Percentiles rank a stretch among this genome's conserved stretches.
Evolutionary conservation across 768 basidiomycete genomes (phyloP).

Genomic region (Pleurotus tuber-regium): DNA sequence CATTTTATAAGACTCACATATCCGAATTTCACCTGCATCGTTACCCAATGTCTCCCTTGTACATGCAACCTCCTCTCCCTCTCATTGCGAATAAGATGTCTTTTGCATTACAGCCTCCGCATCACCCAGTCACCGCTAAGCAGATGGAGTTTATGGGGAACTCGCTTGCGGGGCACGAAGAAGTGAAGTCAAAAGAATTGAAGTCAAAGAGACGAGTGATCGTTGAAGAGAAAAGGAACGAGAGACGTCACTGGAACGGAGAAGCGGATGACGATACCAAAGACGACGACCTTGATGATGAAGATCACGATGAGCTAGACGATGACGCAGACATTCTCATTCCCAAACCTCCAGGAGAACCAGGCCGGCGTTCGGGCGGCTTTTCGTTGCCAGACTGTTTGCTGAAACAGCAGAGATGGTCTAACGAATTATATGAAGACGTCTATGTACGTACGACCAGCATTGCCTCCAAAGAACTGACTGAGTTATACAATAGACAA

Average conservation of each 20-base stretch:
- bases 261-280: neutral
- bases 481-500: neutral
- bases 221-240: neutral
- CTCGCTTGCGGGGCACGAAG: too few relatives aligned
- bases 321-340: too few relatives aligned
- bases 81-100: neutral
- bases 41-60: neutral
- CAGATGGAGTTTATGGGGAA: constrained; percentile 6
- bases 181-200: too few relatives aligned
- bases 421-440: neutral
- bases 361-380: constrained; percentile 3
- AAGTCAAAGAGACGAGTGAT: neutral
- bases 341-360: constrained; percentile 5
- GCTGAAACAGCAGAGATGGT: neutral
- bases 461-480: neutral
- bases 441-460: neutral
- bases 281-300: neutral
- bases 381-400: neutral
- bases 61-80: neutral
- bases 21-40: too few relatives aligned
- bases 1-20: too few relatives aligned
- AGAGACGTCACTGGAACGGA: neutral
- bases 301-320: too few relatives aligned
- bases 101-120: neutral
- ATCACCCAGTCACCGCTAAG: neutral